phyloP scores from a whole-genome alignment of 192 early-diverging fungal genomes.

The Phlyctochytrium arcticum region DNA sequence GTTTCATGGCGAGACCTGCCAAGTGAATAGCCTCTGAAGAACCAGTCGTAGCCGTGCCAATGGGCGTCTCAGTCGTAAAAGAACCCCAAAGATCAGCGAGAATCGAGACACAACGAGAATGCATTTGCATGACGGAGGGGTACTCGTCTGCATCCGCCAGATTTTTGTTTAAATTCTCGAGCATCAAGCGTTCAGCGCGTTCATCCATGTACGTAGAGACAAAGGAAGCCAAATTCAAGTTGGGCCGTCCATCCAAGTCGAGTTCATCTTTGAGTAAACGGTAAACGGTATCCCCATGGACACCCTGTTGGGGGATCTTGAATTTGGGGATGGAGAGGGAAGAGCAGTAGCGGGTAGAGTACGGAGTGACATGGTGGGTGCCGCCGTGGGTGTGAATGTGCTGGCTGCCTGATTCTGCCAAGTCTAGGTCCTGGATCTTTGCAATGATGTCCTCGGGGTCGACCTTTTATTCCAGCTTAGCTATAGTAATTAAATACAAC shows the following conservation, averaged over 20 bases:
- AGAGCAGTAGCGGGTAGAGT: too few relatives aligned
- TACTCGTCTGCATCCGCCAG: conserved; percentile 29
- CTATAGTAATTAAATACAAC: too few relatives aligned
- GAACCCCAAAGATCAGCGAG: conserved; percentile 68
- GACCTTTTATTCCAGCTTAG: too few relatives aligned
- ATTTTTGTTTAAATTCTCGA: conserved; percentile 74
- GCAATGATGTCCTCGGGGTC: too few relatives aligned
- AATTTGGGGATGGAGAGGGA: too few relatives aligned
- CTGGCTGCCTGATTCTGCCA: too few relatives aligned
- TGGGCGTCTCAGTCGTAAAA: conserved; percentile 34
- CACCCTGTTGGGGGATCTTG: too few relatives aligned
- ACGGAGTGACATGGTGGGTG: too few relatives aligned
- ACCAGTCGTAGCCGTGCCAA: conserved; percentile 71
- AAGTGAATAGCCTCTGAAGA: conserved; percentile 79
- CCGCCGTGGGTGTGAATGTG: too few relatives aligned
- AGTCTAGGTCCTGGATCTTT: too few relatives aligned
- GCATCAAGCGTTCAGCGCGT: conserved; percentile 73
- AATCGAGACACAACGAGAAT: conserved; percentile 59
- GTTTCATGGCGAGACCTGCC: conserved; percentile 72
- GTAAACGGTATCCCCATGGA: too few relatives aligned
- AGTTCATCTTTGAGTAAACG: conserved; percentile 74
- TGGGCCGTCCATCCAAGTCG: conserved; percentile 70
- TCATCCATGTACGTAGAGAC: conserved; percentile 81
- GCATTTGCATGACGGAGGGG: not conserved
- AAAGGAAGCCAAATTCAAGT: conserved; percentile 72